A percentile compares a stretch with the other conserved stretches of the same genome.
phyloP scores from a whole-genome alignment of 495 filamentous ascomycete genomes.

The Lasiosphaeria miniovina region DNA sequence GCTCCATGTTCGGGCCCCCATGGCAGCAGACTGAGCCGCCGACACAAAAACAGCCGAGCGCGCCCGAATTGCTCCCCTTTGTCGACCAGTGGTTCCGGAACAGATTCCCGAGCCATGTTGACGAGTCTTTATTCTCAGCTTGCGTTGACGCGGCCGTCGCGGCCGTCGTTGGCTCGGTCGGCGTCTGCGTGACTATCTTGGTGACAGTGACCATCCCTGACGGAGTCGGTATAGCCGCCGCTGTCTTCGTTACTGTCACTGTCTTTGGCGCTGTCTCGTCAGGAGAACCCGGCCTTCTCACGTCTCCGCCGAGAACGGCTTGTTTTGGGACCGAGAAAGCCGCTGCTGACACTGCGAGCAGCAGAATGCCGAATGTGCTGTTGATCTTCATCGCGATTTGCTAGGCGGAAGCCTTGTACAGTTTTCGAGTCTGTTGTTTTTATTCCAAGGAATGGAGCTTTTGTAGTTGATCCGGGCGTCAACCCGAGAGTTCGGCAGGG shows the following conservation, averaged over 20 bases:
- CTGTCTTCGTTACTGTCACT: too few species aligned
- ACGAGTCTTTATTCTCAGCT: neutral
- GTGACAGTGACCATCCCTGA: slow-evolving; percentile 1
- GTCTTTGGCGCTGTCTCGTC: neutral
- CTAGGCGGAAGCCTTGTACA: neutral
- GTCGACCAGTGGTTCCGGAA: neutral
- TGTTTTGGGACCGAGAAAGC: neutral
- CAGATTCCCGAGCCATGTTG: neutral
- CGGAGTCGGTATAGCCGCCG: neutral
- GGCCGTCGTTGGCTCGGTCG: neutral
- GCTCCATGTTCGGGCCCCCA: slow-evolving; percentile 1
- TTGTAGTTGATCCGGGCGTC: too few species aligned
- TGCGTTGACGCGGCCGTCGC: neutral
- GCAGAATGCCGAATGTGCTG: neutral
- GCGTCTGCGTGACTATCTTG: neutral
- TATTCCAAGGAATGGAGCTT: too few species aligned
- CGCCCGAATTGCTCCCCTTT: neutral
- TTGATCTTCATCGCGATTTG: neutral
- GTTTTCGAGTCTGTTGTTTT: neutral
- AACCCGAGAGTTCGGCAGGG: too few species aligned
- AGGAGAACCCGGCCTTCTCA: neutral
- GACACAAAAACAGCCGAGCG: slow-evolving; percentile 16
- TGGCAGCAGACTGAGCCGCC: slow-evolving; percentile 22
- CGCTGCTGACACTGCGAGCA: neutral
- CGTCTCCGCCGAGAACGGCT: neutral